Base-by-base conservation (phyloP, 352 stramenopile species). In the Pythium utonaiense region DNA sequence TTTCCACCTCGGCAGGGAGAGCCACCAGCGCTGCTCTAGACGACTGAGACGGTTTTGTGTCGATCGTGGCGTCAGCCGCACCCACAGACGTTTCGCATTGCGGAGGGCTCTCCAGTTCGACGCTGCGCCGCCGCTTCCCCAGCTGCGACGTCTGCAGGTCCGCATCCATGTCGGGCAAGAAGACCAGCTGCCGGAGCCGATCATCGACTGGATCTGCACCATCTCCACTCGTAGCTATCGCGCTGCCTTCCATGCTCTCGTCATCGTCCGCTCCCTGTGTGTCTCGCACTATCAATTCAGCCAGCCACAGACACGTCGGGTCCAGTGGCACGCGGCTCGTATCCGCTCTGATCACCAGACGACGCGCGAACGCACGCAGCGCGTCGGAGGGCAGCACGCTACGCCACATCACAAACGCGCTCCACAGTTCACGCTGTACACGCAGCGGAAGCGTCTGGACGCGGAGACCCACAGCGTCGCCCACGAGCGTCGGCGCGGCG, bases 381-480 rank as follows among this genome's bases (percentile, higher is more conserved):
- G 31, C 44, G 31, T 54, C 27, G 22, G 17, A 16, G 3, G 27
- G 53, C 1, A 57, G 33, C 16, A 56, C 10, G 7, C 16, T 27
- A 3, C 22, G 51, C 48, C 45, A 64, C 1, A 28, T 55, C 38
- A 72, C 70, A 24, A 89, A 59, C 30, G 76, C 75, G 40, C 77
- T 86, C 79, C 77, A 91, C 21, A 87, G 63, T 31, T 86, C 74
- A 0, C 81, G 77, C 53, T 91, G 81, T 4, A 69, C 70, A 19
- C 52, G 24, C 22, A 80, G 27, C 9, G 67, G 41, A 34, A 85
- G 45, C 28, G 36, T 14, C 25, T 91, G 77, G 31, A 91, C 63
- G 8, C 66, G 47, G 0, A 91, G 45, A 0, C 77, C 74, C 24
- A 75, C 64, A 13, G 47, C 34, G 13, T 64, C 33, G 12, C 64